phyloP scores from a whole-genome alignment of 1,139 yeast genomes.

The Blastobotrys proliferans region DNA sequence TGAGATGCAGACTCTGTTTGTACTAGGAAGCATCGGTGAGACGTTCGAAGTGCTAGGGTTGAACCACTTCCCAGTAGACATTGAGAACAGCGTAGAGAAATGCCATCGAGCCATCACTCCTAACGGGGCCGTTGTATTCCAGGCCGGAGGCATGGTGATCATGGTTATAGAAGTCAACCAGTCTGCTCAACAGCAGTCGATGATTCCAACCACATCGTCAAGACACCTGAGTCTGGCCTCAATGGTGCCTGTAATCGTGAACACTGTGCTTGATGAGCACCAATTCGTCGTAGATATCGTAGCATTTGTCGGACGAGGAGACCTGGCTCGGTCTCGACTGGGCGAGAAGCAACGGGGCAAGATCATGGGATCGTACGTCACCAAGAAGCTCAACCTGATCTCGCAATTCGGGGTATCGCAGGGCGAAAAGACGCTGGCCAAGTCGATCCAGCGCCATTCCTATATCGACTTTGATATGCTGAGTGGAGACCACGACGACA shows the following conservation, averaged over 20 bases:
- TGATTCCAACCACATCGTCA: constrained; percentile 9
- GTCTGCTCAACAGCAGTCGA: constrained; percentile 13
- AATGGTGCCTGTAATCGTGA: constrained; percentile 77
- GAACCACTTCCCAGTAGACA: constrained; percentile 83
- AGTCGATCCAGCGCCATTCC: constrained; percentile 19
- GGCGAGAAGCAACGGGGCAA: constrained; percentile 75
- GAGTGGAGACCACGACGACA: no score
- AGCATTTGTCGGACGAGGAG: constrained; percentile 66
- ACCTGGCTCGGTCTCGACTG: constrained; percentile 63
- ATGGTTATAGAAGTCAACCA: constrained; percentile 68
- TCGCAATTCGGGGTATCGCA: constrained; percentile 36
- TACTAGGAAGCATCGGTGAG: constrained; percentile 79
- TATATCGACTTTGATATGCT: no score
- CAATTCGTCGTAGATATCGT: constrained; percentile 83
- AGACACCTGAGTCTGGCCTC: constrained; percentile 49
- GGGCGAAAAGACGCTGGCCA: constrained; percentile 26
- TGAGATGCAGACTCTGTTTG: constrained; percentile 76
- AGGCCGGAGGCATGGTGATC: constrained; percentile 78
- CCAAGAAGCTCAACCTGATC: constrained; percentile 39
- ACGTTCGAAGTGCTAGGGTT: constrained; percentile 90
- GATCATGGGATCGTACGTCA: constrained; percentile 54
- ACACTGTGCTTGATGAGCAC: constrained; percentile 74
- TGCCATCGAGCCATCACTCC: constrained; percentile 56
- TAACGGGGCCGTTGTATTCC: constrained; percentile 62
- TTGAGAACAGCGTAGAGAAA: constrained; percentile 70